Evolutionary conservation across 1,139 yeast species (phyloP).

Genomic region (Kurtzmaniella quercitrusa): DNA sequence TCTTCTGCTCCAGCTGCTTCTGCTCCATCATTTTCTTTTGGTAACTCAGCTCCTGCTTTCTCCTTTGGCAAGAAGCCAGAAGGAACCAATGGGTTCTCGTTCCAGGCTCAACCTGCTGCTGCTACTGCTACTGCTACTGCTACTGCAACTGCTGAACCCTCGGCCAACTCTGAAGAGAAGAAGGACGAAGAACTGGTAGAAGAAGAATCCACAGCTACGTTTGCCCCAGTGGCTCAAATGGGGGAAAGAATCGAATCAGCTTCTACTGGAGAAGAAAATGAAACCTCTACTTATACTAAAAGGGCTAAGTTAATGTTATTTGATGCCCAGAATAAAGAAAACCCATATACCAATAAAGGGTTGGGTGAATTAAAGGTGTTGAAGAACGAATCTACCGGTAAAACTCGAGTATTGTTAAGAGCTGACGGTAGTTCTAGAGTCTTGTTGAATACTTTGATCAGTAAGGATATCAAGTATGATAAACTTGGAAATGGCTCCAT

Average conservation of each 20-base stretch:
- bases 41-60: constrained; percentile 18
- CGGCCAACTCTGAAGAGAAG: constrained; percentile 7
- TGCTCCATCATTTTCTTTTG: constrained; percentile 16
- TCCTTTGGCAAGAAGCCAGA: constrained; percentile 20
- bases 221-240: constrained; percentile 44
- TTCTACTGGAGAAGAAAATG: constrained; percentile 85
- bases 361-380: constrained; percentile 79
- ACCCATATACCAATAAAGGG: constrained; percentile 60
- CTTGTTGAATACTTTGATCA: constrained; percentile 60
- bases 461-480: constrained; percentile 50
- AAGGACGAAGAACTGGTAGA: constrained; percentile 24
- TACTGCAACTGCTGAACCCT: too few species aligned
- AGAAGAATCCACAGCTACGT: constrained; percentile 42
- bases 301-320: constrained; percentile 70
- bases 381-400: constrained; percentile 51
- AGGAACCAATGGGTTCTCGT: constrained; percentile 9
- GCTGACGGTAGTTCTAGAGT: constrained; percentile 87
- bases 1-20: constrained; percentile 9
- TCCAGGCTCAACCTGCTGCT: constrained; percentile 1
- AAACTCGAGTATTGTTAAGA: constrained; percentile 71
- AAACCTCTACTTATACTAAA: constrained; percentile 58
- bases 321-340: constrained; percentile 44
- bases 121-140: too few species aligned
- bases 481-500: constrained; percentile 55
- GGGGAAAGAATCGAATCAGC: constrained; percentile 42